Base-by-base conservation (phyloP, 768 basidiomycete genomes). In the Boletus edulis region DNA sequence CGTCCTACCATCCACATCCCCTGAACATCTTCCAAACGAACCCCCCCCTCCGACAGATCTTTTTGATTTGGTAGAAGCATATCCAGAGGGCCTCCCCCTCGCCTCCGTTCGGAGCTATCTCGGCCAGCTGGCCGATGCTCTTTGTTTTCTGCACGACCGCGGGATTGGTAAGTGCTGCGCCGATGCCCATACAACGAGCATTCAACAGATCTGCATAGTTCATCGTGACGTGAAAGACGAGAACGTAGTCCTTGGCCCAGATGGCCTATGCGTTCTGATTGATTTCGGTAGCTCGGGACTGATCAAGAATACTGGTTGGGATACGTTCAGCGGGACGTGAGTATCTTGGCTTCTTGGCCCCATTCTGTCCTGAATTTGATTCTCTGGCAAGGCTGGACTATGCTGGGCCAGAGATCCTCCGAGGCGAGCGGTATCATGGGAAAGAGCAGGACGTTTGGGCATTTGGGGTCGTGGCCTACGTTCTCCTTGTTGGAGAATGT, bases 401-500 rank as follows among this genome's bases (percentile, higher is more conserved):
- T 67, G 96, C 96, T 15, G 92, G 91, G 10, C 97, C 96, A 38
- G 96, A 99, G 71, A 98, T 99, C 53, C 74, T 99, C 31, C 86
- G 93, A 17, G 96, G 96, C 4, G 94, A 97, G 68, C 83, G 91
- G 47, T 99, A 99, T 70, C 81, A 89, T 59, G 97, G 96, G 35
- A 95, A 94, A 67, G 94, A 96, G 68, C 95, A 98, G 72, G 96
- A 99, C 62, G 90, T 98, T 3, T 99, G 96, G 95, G 96, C 96
- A 0, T 91, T 96, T 56, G 96, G 96, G 14, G 94, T 98, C 22
- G 93, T 99, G 20, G 94, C 87, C 13, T 99, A 94, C 70, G 96
- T 99, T 52, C 82, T 99, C 58, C 81, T 98, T 17, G 82, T 88
- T 20, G 92, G 93, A 7, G 93, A 96, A 75, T 95, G 93, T 65